Evolutionary conservation across 352 stramenopile species (phyloP), one percentile per base, ranked within the genome.

Genomic region (Pythium dissotocum): DNA sequence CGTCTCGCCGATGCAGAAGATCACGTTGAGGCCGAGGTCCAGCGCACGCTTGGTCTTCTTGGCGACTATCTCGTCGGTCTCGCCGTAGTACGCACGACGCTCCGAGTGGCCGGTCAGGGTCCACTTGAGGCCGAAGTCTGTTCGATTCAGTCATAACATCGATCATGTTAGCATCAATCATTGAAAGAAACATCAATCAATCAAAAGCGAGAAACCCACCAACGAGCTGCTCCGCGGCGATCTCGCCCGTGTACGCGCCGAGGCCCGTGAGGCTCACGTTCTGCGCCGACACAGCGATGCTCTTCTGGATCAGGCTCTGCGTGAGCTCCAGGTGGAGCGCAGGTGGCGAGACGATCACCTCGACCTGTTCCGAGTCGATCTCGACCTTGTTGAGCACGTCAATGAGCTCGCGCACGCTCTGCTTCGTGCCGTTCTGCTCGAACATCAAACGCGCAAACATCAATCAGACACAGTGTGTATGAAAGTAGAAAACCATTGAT

Each of bases 1-100:
- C 59, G 89, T 97, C 83, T 99, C 97, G 42, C 97, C 97, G 72
- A 99, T 98, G 71, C 97, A 99, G 71, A 99, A 95, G 79, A 99
- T 98, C 51, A 97, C 89, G 49, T 89, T 90, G 38, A 98, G 77
- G 4, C 91, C 96, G 32, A 96, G 73, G 63, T 90, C 83, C 2
- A 98, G 72, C 36, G 94, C 95, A 33, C 90, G 77, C 77, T 95
- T 96, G 58, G 94, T 97, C 86, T 99, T 98, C 65, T 88, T 83
- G 64, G 97, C 97, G 71, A 98, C 97, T 61, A 97, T 79, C 66
- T 96, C 81, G 66, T 99, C 93, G 40, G 83, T 94, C 76, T 98
- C 86, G 91, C 76, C 80, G 68, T 97, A 98, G 71, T 95, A 95
- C 65, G 88, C 87, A 61, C 95, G 90, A 58, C 95, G 83, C 77